Percentiles rank a stretch among this genome's conserved stretches.
These are phyloP conservation scores for Fusarium mexicanum DNA, from an alignment of 2,329 filamentous ascomycete genomes.

Conservation along the genomic window DNA sequence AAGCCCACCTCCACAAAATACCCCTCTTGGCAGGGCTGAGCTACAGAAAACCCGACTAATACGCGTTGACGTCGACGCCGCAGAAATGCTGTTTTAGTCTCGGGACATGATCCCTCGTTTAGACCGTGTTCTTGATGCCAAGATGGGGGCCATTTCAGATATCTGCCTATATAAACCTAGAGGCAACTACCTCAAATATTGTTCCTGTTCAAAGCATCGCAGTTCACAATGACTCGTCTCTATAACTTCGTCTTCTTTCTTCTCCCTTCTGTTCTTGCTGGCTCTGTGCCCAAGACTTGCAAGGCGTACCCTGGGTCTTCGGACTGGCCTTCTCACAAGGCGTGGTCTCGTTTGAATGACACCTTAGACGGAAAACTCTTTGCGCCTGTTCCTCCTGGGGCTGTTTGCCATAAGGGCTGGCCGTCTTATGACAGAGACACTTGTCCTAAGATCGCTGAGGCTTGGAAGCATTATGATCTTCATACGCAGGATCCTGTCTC, in stretches of 20 bases:
- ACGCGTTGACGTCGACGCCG: slow-evolving; percentile 2
- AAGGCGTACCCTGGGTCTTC: slow-evolving; percentile 58
- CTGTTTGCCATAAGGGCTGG: slow-evolving; percentile 44
- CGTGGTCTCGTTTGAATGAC: slow-evolving; percentile 59
- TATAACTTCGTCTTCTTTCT: neutral
- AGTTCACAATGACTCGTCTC: slow-evolving; percentile 15
- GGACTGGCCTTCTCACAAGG: slow-evolving; percentile 58
- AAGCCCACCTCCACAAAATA: slow-evolving; percentile 18
- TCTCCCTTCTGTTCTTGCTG: neutral
- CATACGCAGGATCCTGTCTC: slow-evolving; percentile 46
- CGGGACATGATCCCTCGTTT: slow-evolving; percentile 26
- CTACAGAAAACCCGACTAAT: slow-evolving; percentile 22
- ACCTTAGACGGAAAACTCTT: slow-evolving; percentile 56
- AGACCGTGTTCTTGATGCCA: neutral
- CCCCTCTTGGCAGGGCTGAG: slow-evolving; percentile 25
- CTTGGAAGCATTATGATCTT: slow-evolving; percentile 44
- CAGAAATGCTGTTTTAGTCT: slow-evolving; percentile 10
- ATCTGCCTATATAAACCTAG: slow-evolving; percentile 8
- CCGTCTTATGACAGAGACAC: slow-evolving; percentile 37
- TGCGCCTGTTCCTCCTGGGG: slow-evolving; percentile 50
- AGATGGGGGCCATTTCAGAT: neutral
- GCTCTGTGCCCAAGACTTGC: slow-evolving; percentile 44
- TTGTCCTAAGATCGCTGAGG: slow-evolving; percentile 43
- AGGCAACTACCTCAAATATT: accelerated
- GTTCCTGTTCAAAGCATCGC: neutral